phyloP scores from a whole-genome alignment of 257 asterid genomes.

The Nemophila menziesii region DNA sequence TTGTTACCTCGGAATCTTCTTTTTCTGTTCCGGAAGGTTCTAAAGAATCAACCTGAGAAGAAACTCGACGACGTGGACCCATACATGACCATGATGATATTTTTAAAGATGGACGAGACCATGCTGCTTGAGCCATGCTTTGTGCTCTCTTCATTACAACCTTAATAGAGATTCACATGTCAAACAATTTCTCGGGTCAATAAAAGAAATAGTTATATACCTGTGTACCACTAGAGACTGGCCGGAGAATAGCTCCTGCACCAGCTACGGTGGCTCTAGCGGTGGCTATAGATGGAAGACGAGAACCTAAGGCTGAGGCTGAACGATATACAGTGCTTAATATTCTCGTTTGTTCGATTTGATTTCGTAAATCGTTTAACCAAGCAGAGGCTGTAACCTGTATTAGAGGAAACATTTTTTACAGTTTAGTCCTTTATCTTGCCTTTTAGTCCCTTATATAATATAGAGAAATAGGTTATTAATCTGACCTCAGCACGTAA shows the following conservation, averaged over 20 bases:
- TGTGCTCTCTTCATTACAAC: constrained; percentile 97
- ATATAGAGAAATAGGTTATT: too few relatives aligned
- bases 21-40: constrained; percentile 32
- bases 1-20: constrained; percentile 39
- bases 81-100: constrained; percentile 86
- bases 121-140: constrained; percentile 96
- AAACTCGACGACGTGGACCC: constrained; percentile 81
- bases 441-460: too few relatives aligned
- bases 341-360: constrained; percentile 81
- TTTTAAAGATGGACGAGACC: constrained; percentile 56
- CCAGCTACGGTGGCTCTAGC: constrained; percentile 96
- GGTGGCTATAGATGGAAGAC: constrained; percentile 87
- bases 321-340: constrained; percentile 95
- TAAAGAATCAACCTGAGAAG: constrained; percentile 24
- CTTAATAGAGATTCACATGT: constrained; percentile 7
- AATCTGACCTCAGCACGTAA: constrained; percentile 78
- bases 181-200: not conserved
- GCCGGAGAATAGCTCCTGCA: constrained; percentile 94
- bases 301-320: constrained; percentile 96
- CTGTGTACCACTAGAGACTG: constrained; percentile 90
- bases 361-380: constrained; percentile 88
- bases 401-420: constrained; percentile 9
- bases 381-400: constrained; percentile 99
- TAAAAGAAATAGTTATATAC: constrained; percentile 15
- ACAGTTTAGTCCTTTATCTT: too few relatives aligned